Evolutionary conservation across 2,329 filamentous ascomycete genomes (phyloP), one percentile per base, ranked within the genome.

Genomic region (Alternaria ethzedia): DNA sequence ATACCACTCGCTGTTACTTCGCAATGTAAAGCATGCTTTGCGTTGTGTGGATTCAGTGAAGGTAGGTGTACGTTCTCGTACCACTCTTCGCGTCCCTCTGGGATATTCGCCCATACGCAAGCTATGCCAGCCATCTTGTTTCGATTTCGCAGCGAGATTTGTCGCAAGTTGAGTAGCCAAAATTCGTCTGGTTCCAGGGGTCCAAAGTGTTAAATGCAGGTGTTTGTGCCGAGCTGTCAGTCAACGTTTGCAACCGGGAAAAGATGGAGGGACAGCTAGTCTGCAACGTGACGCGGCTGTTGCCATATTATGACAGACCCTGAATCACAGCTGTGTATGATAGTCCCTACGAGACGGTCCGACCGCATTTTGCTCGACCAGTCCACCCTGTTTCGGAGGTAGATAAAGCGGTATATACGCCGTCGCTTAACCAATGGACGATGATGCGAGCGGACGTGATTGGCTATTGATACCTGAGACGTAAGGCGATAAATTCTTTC

Each of bases 91-190:
- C 58, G 59, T 7, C 65, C 32, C 6, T 68, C 43, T 6, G 68
- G 57, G 13, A 73, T 23, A 11, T 64, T 68, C 32, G 71, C 70
- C 71, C 71, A 73, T 26, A 55, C 46, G 46, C 65, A 71, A 9
- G 68, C 13, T 17, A 73, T 46, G n/a, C 65, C 69, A 15, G 70
- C 50, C 70, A 72, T 73, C 3, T 10, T 64, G 44, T 54, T 60
- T 13, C 28, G 51, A 23, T n/a, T 21, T 26, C n/a, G 21, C n/a
- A n/a, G 20, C 32, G 32, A 51, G 23, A 3, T 36, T 20, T 43
- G 23, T 58, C 44, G 46, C 56, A 17, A 41, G 32, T 43, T 20
- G 10, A 50, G 32, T 20, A 21, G 55, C 15, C 6, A 26, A 20
- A 23, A 28, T 20, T 20, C 15, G 11, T 23, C 25, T 17, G 36